These are phyloP conservation scores for Tulasnella sp. DNA, from an alignment of 768 basidiomycete genomes.

Conservation along the genomic window DNA sequence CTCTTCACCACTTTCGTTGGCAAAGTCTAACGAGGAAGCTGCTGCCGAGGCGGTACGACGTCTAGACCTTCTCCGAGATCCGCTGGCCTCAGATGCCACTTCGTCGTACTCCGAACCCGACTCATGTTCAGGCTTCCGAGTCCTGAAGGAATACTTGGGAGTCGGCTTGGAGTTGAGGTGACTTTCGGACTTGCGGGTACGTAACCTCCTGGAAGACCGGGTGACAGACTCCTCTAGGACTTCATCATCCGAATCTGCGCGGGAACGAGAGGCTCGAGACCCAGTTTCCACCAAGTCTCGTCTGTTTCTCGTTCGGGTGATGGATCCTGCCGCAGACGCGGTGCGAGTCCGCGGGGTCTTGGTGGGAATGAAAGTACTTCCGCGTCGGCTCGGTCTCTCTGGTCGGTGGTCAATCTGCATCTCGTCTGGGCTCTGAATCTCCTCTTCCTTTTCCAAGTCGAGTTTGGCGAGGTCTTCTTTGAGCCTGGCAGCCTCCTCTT, in stretches of 20 bases:
- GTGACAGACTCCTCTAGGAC: background rate
- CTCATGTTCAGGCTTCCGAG: background rate
- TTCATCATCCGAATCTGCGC: conserved; percentile 25
- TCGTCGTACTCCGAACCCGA: conserved; percentile 19
- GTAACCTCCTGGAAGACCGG: conserved; percentile 15
- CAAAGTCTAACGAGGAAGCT: conserved; percentile 1
- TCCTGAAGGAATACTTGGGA: background rate
- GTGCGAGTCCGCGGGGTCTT: conserved; percentile 27
- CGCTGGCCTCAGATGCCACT: conserved; percentile 23
- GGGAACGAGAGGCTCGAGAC: conserved; percentile 16
- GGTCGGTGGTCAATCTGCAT: conserved; percentile 2
- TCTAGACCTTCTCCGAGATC: conserved; percentile 1
- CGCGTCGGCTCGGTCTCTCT: background rate
- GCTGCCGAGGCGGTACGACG: conserved; percentile 25
- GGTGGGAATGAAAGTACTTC: conserved; percentile 29
- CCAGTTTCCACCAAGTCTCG: conserved; percentile 13
- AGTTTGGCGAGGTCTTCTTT: conserved; percentile 20
- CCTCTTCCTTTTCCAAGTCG: conserved; percentile 27
- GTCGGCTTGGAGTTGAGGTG: background rate
- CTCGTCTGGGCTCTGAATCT: conserved; percentile 21
- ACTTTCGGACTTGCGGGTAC: conserved; percentile 7
- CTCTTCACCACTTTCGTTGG: conserved; percentile 20
- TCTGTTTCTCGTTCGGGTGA: conserved; percentile 23
- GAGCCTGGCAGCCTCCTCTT: conserved; percentile 4
- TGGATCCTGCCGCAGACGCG: background rate